Conservation (phyloP, 2,329 filamentous ascomycete genomes). For the Fonsecaea pugnacius region DNA sequence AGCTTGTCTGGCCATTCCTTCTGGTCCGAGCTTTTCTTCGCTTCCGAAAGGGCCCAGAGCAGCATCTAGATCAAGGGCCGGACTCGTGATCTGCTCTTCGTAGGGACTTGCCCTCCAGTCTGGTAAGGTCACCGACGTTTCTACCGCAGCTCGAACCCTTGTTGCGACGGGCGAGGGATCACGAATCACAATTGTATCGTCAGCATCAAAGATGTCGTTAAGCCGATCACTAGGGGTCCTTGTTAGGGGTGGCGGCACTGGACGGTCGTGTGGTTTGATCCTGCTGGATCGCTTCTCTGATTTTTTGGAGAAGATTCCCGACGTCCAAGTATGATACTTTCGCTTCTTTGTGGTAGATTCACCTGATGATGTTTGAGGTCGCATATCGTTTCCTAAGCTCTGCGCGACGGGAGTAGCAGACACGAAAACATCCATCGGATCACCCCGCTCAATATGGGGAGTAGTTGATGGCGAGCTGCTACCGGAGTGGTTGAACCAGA, state of each 20-base stretch:
- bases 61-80: conserved; percentile 91
- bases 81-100: conserved; percentile 70
- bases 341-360: conserved; percentile 63
- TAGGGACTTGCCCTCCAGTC: conserved; percentile 20
- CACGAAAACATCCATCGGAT: conserved; percentile 31
- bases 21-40: conserved; percentile 46
- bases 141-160: conserved; percentile 21
- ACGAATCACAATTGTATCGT: conserved; percentile 54
- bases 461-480: conserved; percentile 42
- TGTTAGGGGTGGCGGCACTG: conserved; percentile 50
- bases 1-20: conserved; percentile 34
- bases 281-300: conserved; percentile 52
- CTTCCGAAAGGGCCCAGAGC: conserved; percentile 92
- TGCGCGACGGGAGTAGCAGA: conserved; percentile 7
- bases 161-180: conserved; percentile 42
- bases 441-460: conserved; percentile 36
- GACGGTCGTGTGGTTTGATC: conserved; percentile 46
- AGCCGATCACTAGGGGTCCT: conserved; percentile 47
- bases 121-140: conserved; percentile 11
- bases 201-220: conserved; percentile 55
- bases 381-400: conserved; percentile 29
- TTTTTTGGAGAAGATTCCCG: conserved; percentile 57
- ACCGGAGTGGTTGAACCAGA: conserved; percentile 40
- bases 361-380: conserved; percentile 40
- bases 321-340: conserved; percentile 70